Evolutionary conservation across 441 rosid species (phyloP), one percentile per base, ranked within the genome.

Genomic region (Adansonia madagascariensis): DNA sequence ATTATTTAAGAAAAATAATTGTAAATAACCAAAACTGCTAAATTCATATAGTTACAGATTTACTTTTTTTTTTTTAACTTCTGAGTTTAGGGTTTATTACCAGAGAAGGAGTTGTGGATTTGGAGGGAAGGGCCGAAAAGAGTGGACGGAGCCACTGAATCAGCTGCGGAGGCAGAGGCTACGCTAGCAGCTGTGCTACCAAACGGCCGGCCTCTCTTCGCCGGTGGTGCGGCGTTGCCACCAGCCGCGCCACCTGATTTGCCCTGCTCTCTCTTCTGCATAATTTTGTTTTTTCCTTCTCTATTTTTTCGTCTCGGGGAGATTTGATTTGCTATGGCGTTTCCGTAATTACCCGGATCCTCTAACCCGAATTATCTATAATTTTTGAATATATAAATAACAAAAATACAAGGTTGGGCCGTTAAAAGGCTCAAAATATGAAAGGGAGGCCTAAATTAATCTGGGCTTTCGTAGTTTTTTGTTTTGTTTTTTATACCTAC

Each of bases 111-210:
- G 78, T 86, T 81, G 84, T 91, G 95, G 52, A 92, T 88, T 61
- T 87, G 95, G 61, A 91, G 91, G 49, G 95, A 84, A 14, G 97
- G 97, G 17, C 97, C 95, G 2, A 92, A 86, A 66, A 88, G 83
- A 49, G 81, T 82, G 1, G 85, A 77, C 17, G 95, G 95, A 77
- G 92, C 92, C 22, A 71, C 85, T 0, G 89, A 59, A 3, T 91
- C 97, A 2, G 83, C 87, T 5, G 82, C 83, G 7, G 84, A 82
- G 0, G 84, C 86, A 0, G 90, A 80, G 0, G 81, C 76, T 60
- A 81, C 41, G 84, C 84, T 71, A 75, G 86, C 65, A 71, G 85
- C 35, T 10, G 89, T 84, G 79, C 93, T 92, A 14, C 97, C 97
- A 63, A 89, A 85, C 0, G 97, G 94, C 0, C 93, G 91, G 53